These are phyloP conservation scores for Neopestalotiopsis clavispora DNA, from an alignment of 2,329 filamentous ascomycete genomes.

Conservation along the genomic window DNA sequence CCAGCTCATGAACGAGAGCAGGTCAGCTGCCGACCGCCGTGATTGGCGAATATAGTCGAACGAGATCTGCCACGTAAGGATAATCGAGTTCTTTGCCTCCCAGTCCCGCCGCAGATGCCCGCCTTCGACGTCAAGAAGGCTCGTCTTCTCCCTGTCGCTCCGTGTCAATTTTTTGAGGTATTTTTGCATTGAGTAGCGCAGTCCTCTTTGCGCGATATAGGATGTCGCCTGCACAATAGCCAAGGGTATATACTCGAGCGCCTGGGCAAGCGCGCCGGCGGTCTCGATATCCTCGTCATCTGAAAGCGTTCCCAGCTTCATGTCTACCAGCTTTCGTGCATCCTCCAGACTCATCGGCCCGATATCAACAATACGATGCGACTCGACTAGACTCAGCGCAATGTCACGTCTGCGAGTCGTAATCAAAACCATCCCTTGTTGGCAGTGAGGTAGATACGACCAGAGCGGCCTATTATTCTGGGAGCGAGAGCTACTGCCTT, in stretches of 20 bases:
- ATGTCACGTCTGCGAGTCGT: conserved; percentile 26
- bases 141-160: conserved; percentile 27
- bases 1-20: not conserved
- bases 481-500: conserved; percentile 23
- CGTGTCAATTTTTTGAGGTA: conserved; percentile 45
- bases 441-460: not conserved
- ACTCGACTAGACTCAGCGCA: conserved; percentile 27
- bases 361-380: conserved; percentile 29
- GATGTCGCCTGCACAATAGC: conserved; percentile 33
- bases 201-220: conserved; percentile 34
- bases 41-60: conserved; percentile 35
- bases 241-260: conserved; percentile 32
- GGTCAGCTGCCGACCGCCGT: conserved; percentile 19
- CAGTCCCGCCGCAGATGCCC: conserved; percentile 38
- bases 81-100: conserved; percentile 35
- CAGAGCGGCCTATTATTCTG: not conserved
- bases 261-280: conserved; percentile 27
- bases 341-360: conserved; percentile 33
- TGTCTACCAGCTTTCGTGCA: conserved; percentile 36
- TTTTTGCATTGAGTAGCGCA: conserved; percentile 33
- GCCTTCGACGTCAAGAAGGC: conserved; percentile 31
- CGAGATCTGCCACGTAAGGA: not conserved
- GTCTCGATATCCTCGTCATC: conserved; percentile 20
- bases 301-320: conserved; percentile 24
- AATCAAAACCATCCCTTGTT: conserved; percentile 36